Conservation (phyloP, 2,329 filamentous ascomycete species). For the Beauveria bassiana region DNA sequence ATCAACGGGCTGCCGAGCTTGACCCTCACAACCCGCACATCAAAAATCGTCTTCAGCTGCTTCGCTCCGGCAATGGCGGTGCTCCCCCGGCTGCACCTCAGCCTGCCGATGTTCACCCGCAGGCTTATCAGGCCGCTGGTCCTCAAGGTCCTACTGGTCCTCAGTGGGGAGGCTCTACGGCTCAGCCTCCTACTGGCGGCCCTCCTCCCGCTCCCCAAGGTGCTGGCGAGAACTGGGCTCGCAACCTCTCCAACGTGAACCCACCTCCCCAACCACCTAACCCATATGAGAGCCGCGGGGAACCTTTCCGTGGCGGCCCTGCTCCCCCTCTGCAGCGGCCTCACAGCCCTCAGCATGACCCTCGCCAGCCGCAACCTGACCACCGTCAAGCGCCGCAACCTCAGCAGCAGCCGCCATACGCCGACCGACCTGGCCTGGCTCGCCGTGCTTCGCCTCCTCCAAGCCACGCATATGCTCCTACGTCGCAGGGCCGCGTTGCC, state of each 20-base stretch:
- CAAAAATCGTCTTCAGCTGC: conserved; percentile 83
- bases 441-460: conserved; percentile 24
- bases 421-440: conserved; percentile 1
- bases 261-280: conserved; percentile 68
- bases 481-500: conserved; percentile 45
- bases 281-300: conserved; percentile 68
- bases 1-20: conserved; percentile 87
- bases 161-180: conserved; percentile 78
- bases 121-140: conserved; percentile 79
- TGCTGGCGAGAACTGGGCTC: conserved; percentile 48
- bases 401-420: conserved; percentile 7
- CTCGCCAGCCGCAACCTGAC: conserved; percentile 49
- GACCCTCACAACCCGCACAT: conserved; percentile 92
- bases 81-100: conserved; percentile 72
- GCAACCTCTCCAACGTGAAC: conserved; percentile 71
- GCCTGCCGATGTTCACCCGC: conserved; percentile 91
- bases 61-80: conserved; percentile 72
- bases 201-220: conserved; percentile 57
- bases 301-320: conserved; percentile 61
- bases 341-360: conserved; percentile 62
- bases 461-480: conserved; percentile 44
- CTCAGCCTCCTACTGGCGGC: conserved; percentile 41
- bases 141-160: conserved; percentile 78
- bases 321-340: conserved; percentile 61
- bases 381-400: conserved; percentile 12